Evolutionary conservation across 106 monocot species (phyloP).

Genomic region (Chionographis japonica): DNA sequence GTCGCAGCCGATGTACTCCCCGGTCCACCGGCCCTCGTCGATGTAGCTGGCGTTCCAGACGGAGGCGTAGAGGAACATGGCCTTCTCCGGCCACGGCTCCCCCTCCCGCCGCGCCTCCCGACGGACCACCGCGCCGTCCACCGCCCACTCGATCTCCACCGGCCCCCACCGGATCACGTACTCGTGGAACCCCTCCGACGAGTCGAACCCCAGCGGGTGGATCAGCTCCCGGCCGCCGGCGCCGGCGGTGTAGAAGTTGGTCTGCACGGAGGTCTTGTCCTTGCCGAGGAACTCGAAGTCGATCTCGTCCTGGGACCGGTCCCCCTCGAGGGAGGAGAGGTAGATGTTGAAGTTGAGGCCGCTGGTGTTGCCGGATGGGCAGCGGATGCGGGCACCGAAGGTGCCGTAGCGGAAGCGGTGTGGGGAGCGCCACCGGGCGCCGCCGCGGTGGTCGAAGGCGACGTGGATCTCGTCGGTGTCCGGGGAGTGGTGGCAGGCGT

Average conservation of each 20-base stretch:
- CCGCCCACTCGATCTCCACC: slow-evolving; percentile 42
- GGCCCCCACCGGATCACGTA: slow-evolving; percentile 52
- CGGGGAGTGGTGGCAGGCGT: slow-evolving; percentile 44
- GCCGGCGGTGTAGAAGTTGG: slow-evolving; percentile 54
- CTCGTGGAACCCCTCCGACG: slow-evolving; percentile 54
- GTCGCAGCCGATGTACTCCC: slow-evolving; percentile 41
- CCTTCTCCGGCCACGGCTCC: slow-evolving; percentile 45
- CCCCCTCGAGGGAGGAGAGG: slow-evolving; percentile 69
- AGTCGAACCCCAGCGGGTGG: slow-evolving; percentile 53
- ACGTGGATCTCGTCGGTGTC: slow-evolving; percentile 48
- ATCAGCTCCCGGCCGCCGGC: slow-evolving; percentile 42
- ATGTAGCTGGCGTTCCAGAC: slow-evolving; percentile 72
- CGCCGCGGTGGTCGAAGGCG: slow-evolving; percentile 64
- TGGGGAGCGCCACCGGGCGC: slow-evolving; percentile 57
- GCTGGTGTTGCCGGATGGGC: slow-evolving; percentile 50
- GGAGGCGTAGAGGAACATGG: slow-evolving; percentile 66
- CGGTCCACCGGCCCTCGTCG: slow-evolving; percentile 65
- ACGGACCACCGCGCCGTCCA: slow-evolving; percentile 42
- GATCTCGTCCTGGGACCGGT: slow-evolving; percentile 68
- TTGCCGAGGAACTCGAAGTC: slow-evolving; percentile 84
- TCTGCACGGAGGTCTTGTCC: slow-evolving; percentile 51
- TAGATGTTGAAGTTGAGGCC: slow-evolving; percentile 79
- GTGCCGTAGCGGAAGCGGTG: slow-evolving; percentile 52
- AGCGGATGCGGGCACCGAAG: slow-evolving; percentile 37
- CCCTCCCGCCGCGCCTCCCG: slow-evolving; percentile 39